Conservation (phyloP, 495 filamentous ascomycete species). For the Paragyromitra xinjiangensis region DNA sequence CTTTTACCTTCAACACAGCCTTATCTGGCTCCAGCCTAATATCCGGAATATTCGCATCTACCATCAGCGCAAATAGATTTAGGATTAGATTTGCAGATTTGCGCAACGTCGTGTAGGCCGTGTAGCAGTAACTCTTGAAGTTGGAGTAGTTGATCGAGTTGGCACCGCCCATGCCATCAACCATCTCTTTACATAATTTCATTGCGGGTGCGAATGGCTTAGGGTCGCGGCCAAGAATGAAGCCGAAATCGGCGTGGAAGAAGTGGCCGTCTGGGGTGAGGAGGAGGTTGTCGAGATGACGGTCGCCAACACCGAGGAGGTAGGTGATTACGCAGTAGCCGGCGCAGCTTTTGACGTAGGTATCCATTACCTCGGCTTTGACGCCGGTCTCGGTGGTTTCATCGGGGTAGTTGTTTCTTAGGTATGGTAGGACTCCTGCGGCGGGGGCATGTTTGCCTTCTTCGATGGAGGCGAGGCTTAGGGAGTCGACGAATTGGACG, state of each 20-base stretch:
- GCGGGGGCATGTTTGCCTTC: slow-evolving; percentile 79
- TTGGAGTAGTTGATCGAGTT: slow-evolving; percentile 78
- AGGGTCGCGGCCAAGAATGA: slow-evolving; percentile 95
- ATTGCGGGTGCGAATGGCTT: slow-evolving; percentile 97
- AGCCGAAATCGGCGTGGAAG: slow-evolving; percentile 98
- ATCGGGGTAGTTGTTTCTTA: slow-evolving; percentile 90
- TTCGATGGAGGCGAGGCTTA: slow-evolving; percentile 79
- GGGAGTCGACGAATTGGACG: slow-evolving; percentile 89
- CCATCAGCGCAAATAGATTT: slow-evolving; percentile 96
- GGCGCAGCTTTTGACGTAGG: slow-evolving; percentile 92
- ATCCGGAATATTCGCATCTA: slow-evolving; percentile 94
- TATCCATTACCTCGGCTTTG: slow-evolving; percentile 91
- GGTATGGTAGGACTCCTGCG: slow-evolving; percentile 74
- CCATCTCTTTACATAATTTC: slow-evolving; percentile 98
- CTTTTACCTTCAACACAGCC: slow-evolving; percentile 91
- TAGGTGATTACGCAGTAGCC: slow-evolving; percentile 99
- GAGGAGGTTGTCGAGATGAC: slow-evolving; percentile 95
- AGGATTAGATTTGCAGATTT: slow-evolving; percentile 92
- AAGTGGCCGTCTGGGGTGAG: slow-evolving; percentile 91
- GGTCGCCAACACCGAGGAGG: slow-evolving; percentile 95
- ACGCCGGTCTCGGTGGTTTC: slow-evolving; percentile 82
- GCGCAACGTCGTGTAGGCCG: slow-evolving; percentile 88
- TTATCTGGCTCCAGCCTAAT: slow-evolving; percentile 91
- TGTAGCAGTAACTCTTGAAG: slow-evolving; percentile 95
- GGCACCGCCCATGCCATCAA: slow-evolving; percentile 94